Conservation (phyloP, 2,329 filamentous ascomycete genomes). For the Beauveria sp. region DNA sequence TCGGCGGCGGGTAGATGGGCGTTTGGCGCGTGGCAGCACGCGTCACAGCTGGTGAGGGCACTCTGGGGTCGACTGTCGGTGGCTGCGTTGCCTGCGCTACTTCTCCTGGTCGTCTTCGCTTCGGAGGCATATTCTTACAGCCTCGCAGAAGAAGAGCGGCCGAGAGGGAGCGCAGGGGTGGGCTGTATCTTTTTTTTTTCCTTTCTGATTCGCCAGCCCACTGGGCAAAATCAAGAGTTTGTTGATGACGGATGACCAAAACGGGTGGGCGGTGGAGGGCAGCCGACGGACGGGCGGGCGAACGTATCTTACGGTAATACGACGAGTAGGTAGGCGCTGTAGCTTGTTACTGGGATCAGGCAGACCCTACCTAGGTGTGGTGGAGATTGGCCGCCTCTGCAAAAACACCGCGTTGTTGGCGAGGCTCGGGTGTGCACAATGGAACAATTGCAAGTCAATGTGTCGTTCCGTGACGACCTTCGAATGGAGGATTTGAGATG, state of each 20-base stretch:
- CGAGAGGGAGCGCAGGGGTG: not conserved
- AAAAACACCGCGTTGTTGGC: not conserved
- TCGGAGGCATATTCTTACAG: conserved; percentile 24
- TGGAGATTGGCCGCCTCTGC: not conserved
- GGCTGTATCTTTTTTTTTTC: not conserved
- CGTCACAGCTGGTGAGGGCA: conserved; percentile 12
- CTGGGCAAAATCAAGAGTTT: not conserved
- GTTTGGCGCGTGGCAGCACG: conserved; percentile 23
- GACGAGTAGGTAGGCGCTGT: not conserved
- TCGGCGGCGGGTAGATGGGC: conserved; percentile 26
- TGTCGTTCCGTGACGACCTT: not conserved
- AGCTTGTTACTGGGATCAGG: not conserved
- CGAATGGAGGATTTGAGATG: not conserved
- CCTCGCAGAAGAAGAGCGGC: not conserved
- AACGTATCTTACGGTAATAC: conserved; percentile 1
- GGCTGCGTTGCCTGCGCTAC: conserved; percentile 4
- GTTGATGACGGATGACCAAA: conserved; percentile 1
- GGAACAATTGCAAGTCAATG: not conserved
- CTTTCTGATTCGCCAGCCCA: not conserved
- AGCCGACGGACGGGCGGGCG: not conserved
- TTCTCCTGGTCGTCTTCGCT: conserved; percentile 29
- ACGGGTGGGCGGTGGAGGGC: conserved; percentile 4
- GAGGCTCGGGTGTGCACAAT: not conserved
- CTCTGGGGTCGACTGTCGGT: not conserved
- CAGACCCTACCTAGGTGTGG: not conserved